Evolutionary conservation across 768 basidiomycete genomes (phyloP).

Genomic region (Mycena belliarum): DNA sequence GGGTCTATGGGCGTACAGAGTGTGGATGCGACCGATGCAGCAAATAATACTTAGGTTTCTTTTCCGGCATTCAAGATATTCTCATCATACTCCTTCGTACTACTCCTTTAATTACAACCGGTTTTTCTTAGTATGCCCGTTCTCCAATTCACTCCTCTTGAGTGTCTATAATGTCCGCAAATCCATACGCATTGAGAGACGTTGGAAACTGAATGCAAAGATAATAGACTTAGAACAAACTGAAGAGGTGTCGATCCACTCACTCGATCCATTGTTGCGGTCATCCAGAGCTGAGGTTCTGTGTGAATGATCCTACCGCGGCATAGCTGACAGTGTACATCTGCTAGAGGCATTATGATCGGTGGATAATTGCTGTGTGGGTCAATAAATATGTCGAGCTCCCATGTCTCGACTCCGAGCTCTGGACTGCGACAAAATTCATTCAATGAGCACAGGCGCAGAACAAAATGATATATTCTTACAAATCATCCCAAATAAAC

Average conservation of each 20-base stretch:
- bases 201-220: not conserved
- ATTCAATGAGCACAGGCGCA: too few species aligned
- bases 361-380: conserved; percentile 3
- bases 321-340: conserved; percentile 20
- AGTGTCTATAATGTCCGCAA: conserved; percentile 1
- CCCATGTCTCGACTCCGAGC: conserved; percentile 23
- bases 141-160: too few species aligned
- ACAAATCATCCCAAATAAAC: conserved; percentile 22
- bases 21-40: too few species aligned
- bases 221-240: not conserved
- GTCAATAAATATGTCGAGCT: conserved; percentile 8
- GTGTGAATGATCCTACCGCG: conserved; percentile 13
- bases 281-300: conserved; percentile 23
- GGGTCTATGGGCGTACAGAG: too few species aligned
- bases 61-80: too few species aligned
- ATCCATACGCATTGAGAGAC: not conserved
- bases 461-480: not conserved
- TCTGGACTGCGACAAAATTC: conserved; percentile 23
- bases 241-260: not conserved
- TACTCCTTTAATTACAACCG: too few species aligned
- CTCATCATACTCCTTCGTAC: too few species aligned
- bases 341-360: conserved; percentile 14
- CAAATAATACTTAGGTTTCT: too few species aligned
- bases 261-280: conserved; percentile 20
- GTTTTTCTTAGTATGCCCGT: not conserved